Evolutionary conservation across 108 stramenopile genomes (phyloP).

Genomic region (Nitzschia sp.): DNA sequence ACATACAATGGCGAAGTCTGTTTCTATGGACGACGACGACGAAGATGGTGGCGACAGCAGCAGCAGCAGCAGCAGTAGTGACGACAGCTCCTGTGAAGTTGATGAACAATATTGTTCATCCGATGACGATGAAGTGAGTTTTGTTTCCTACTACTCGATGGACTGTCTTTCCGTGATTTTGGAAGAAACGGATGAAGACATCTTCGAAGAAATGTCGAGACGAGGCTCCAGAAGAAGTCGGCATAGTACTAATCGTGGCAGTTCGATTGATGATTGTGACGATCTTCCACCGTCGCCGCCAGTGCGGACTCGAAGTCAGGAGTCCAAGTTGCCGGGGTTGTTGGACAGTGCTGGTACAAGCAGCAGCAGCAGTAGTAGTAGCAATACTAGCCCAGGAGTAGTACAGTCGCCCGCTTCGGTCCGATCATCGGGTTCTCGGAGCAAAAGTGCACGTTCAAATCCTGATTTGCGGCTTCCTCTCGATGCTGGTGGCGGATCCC

Average conservation of each 20-base stretch:
- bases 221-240: background rate
- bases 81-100: background rate
- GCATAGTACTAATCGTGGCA: too few species aligned
- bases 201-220: background rate
- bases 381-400: too few species aligned
- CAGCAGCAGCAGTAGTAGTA: too few species aligned
- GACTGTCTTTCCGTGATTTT: background rate
- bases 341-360: too few species aligned
- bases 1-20: background rate
- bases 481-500: too few species aligned
- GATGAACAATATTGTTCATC: background rate
- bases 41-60: background rate
- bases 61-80: background rate
- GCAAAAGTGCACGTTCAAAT: too few species aligned
- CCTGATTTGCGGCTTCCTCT: too few species aligned
- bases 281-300: background rate
- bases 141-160: background rate
- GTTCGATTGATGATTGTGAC: background rate
- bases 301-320: background rate
- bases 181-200: conserved; percentile 5
- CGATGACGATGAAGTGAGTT: background rate
- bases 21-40: background rate
- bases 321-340: too few species aligned
- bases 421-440: too few species aligned
- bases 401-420: too few species aligned